Evolutionary conservation across 768 basidiomycete species (phyloP), one percentile per base, ranked within the genome.

Genomic region (Pleurotus djamor): DNA sequence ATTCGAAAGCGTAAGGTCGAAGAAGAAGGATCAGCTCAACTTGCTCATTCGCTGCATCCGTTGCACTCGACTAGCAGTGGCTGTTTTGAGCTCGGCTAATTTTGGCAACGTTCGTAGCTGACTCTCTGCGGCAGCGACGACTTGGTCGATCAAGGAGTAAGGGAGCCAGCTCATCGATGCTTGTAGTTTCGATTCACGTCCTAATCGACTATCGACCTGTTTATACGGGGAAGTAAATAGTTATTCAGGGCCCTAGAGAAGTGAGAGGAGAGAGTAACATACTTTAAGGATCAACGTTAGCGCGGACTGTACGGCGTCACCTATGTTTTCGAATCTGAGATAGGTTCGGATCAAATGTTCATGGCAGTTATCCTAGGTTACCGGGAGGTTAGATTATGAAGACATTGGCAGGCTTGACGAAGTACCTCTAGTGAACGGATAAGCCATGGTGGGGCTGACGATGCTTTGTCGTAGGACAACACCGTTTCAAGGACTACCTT

Each of bases 311-410:
- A 96, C 75, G 8, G 94, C 94, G 59, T 87, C 83, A 59, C 87
- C 85, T 28, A 96, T 74, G 62, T 89, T 79, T 60, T 94, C 96
- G 68, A 87, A 94, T 62, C 87, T 83, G 64, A 98, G 73, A 66
- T 83, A 88, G 48, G 83, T 82, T 52, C 89, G 83, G 60, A 98
- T 90, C 60, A 97, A 84, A 68, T 88, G 88, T 66, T 96, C 94
- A 47, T 88, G 87, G 61, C 96, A 88, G 63, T 88, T 76, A 61
- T 85, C 82, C 88, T 89, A 65, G 16, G 47, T 60, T 8, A 34
- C 32, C 41, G 10, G 33, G 34, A 9, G 33, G 16, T 28, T 52
- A 21, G 16, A 44, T 16, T 58, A 49, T 6, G 56, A 38, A n/a
- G 28, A 16, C 12, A 13, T 21, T 7, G 56, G 55, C 17, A 41